phyloP scores from a whole-genome alignment of 768 basidiomycete species.

The Suillus spraguei region DNA sequence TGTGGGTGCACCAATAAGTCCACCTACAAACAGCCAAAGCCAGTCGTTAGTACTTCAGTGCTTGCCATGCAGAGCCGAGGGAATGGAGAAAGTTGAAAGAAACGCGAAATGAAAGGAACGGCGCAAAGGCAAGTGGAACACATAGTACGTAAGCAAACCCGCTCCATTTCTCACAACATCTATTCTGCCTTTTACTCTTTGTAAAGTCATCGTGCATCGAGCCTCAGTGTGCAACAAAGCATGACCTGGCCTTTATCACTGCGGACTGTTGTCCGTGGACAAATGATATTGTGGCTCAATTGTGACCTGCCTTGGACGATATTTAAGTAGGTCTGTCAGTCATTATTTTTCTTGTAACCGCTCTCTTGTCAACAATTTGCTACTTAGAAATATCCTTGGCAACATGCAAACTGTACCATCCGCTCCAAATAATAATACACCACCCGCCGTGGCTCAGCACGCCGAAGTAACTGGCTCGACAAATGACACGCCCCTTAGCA shows the following conservation, averaged over 20 bases:
- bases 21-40: too few relatives aligned
- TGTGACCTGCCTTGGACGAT: background rate
- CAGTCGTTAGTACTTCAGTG: too few relatives aligned
- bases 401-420: background rate
- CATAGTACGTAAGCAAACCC: too few relatives aligned
- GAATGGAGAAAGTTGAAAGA: too few relatives aligned
- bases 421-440: background rate
- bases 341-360: background rate
- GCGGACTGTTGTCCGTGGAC: background rate
- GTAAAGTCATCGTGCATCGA: background rate
- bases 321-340: background rate
- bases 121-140: too few relatives aligned
- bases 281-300: background rate
- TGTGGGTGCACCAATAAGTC: too few relatives aligned
- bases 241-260: background rate
- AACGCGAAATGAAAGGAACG: too few relatives aligned
- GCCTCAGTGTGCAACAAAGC: background rate
- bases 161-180: too few relatives aligned
- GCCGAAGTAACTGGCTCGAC: background rate
- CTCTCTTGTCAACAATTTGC: background rate
- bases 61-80: too few relatives aligned
- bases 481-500: background rate
- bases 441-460: background rate
- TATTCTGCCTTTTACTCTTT: too few relatives aligned
- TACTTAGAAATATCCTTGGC: background rate